Evolutionary conservation across 208 protist species (phyloP), one percentile per base, ranked within the genome.

Genomic region (Trypanosoma avium): DNA sequence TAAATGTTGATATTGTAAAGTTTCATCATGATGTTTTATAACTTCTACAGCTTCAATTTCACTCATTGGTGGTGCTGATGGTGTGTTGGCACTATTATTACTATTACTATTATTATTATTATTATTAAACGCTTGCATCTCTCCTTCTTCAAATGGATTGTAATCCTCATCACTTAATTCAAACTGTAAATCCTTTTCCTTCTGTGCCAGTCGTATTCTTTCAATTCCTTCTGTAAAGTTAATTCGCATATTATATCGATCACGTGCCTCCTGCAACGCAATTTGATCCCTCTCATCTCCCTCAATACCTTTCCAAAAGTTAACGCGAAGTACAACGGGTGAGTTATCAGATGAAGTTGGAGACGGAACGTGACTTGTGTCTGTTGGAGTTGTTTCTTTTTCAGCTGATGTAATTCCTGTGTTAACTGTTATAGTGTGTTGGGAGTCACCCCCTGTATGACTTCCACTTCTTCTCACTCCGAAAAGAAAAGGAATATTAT

Each of bases 231-330:
- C 82, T 4, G 64, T 47, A 52, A 84, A 92, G 21, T 33, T 17
- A 10, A 88, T 67, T 6, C 79, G 75, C 26, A 89, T 50, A 27
- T 86, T 79, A 69, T 92, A 92, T 3, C 82, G 77, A 30, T 69
- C 73, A 4, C 86, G 79, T 21, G 82, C 82, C 70, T 92, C 82
- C 71, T 86, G 57, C 38, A 92, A 64, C 9, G 74, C 73, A 19
- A 89, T 55, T 52, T 84, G 74, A 47, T 92, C 82, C 4, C 86
- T 79, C 24, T 67, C 61, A 50, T 85, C 82, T 13, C 81, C 65
- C 70, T 92, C 84, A 45, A 77, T 65, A 38, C 52, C 63, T 40
- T 85, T 73, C 43, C 77, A 48, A 3, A 72, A 24, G 36, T 2
- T 55, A 4, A 6, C 4, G 6, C 36, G 42, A 0, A 24, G 17